Evolutionary conservation across 2,329 filamentous ascomycete species (phyloP), one percentile per base, ranked within the genome.

Genomic region (Didymella glomerata): DNA sequence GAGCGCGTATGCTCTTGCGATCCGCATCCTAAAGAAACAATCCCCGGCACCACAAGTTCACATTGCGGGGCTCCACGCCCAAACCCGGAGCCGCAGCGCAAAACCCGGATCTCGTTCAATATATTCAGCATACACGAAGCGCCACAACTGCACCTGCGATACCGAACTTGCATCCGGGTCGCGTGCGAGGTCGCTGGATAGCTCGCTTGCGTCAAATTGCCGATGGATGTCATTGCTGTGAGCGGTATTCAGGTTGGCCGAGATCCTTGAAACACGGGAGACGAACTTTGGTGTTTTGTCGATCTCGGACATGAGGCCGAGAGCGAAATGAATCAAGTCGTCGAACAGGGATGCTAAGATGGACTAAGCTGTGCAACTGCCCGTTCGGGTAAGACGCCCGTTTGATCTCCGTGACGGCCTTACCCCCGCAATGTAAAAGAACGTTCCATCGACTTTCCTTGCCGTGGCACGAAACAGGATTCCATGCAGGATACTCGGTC

Each of bases 401-500:
- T 47, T 54, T 22, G 49, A 53, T 53, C 49, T 42, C 44, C 49
- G 18, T 41, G 38, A 41, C 18, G 11, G 13, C 38, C 38, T 41
- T 46, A 54, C 41, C 46, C 46, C 56, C 56, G 46, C 50, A 59
- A 54, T 49, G 40, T 53, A 40, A 25, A 24, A 32, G 49, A 46
- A 41, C 13, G 40, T 54, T 32, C 49, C 44, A 38, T 48, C 45
- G 24, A 32, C 28, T 13, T 45, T 54, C 50, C 41, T 54, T 50
- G 40, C 50, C 49, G 50, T 38, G 42, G 34, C 48, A 47, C 38
- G 48, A 57, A 44, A 44, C 44, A 24, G 34, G 27, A 14, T 49
- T 49, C 20, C 34, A 54, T 54, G 56, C 50, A 27, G 46, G 25
- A 42, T 46, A 59, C 56, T 59, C 56, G 56, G 56, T 47, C 56